Percentiles rank a stretch among this genome's conserved stretches.
Conservation (phyloP, 2,329 filamentous ascomycete genomes). For the Drechslerella dactyloides region DNA sequence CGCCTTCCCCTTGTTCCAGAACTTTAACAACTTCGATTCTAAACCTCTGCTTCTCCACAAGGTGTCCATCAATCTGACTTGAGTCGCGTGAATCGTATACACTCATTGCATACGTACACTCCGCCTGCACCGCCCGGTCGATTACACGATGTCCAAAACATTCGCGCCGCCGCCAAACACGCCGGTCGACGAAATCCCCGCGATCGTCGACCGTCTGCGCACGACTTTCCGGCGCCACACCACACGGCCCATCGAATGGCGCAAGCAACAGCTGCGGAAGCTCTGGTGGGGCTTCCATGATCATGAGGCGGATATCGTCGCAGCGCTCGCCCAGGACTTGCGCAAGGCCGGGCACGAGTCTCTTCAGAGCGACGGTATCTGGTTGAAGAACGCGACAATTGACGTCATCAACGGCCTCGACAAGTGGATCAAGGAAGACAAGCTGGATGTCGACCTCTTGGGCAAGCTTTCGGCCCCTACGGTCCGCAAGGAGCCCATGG, state of each 20-base stretch:
- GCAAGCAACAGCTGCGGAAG: slow-evolving; percentile 84
- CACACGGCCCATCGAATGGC: slow-evolving; percentile 82
- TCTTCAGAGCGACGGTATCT: slow-evolving; percentile 75
- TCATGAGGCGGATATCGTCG: slow-evolving; percentile 72
- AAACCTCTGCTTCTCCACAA: neutral
- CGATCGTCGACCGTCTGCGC: slow-evolving; percentile 67
- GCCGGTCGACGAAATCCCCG: slow-evolving; percentile 70
- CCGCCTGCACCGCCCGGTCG: neutral
- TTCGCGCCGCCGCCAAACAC: slow-evolving; percentile 60
- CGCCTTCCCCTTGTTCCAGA: too few species aligned
- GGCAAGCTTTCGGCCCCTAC: slow-evolving; percentile 74
- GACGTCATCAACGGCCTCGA: slow-evolving; percentile 78
- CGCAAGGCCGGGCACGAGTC: slow-evolving; percentile 79
- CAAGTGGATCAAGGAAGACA: slow-evolving; percentile 83
- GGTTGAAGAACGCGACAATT: slow-evolving; percentile 80
- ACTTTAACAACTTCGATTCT: too few species aligned
- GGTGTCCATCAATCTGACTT: neutral
- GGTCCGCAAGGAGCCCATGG: slow-evolving; percentile 86
- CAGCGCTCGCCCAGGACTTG: slow-evolving; percentile 78
- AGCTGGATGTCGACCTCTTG: slow-evolving; percentile 72
- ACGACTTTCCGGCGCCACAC: slow-evolving; percentile 77
- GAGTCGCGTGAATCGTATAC: too few species aligned
- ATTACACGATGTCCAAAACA: slow-evolving; percentile 24
- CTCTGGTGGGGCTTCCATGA: slow-evolving; percentile 93
- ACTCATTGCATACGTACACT: neutral